Base-by-base conservation (phyloP, 495 filamentous ascomycete genomes). In the Penicillium waksmanii region DNA sequence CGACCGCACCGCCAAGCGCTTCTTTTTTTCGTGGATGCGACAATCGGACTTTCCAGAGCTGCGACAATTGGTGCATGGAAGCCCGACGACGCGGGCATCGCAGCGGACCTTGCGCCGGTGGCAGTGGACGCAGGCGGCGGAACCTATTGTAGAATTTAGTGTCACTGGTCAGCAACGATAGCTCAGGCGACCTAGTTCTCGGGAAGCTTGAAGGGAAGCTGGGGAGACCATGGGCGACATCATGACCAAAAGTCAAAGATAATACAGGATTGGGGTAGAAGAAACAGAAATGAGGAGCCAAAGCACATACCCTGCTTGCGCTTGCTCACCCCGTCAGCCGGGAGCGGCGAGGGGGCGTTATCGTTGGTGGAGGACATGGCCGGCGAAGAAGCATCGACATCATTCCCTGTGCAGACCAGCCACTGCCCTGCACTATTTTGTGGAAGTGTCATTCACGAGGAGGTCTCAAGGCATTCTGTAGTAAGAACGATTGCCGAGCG, bases 101-200 rank as follows among this genome's bases (percentile, higher is more conserved):
- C 78, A 80, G 63, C 76, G 77, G 51, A 80, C 77, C 65, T 80
- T 80, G 58, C 78, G 77, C 53, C 78, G 75, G 66, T 80, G 78
- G 49, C 78, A 80, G 58, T 80, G 78, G 34, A 79, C 64, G 50
- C 78, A 80, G 47, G 78, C 78, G 7, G 76, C 76, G 8, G 74
- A 72, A 57, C 74, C 76, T 79, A 38, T 38, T 65, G 51, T 34
- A 62, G 33, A 57, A 58, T 65, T 66, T 50, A 55, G 66, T 27
- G 57, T 60, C 60, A 62, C 54, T 46, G 25, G 50, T 68, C 40
- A 70, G 62, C 55, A n/a, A 44, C 1, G 36, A 38, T 13, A n/a
- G 36, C 15, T 38, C 12, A 38, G 15, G 36, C 36, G 36, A 38
- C 36, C 12, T 10, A n/a, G 12, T 12, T n/a, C 36, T 3, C 8